These are phyloP conservation scores for Cladosporium cucumerinum DNA, from an alignment of 2,329 filamentous ascomycete genomes.

Conservation along the genomic window DNA sequence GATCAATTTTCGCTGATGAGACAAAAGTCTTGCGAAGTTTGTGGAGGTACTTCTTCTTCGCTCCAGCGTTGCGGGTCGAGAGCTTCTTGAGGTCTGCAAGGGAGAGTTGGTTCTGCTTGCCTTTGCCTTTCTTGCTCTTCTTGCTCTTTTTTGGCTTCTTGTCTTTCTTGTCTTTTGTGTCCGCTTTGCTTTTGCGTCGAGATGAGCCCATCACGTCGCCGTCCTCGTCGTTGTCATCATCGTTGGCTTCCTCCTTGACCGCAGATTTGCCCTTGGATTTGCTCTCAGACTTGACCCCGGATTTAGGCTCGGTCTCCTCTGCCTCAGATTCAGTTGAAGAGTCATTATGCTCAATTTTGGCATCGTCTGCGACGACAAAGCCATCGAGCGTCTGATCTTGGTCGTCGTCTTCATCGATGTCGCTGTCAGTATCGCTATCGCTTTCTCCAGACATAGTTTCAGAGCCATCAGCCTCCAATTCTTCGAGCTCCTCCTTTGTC, in stretches of 20 bases:
- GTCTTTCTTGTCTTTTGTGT: slow-evolving; percentile 17
- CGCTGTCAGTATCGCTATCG: slow-evolving; percentile 37
- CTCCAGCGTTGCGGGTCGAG: slow-evolving; percentile 59
- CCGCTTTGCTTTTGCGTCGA: slow-evolving; percentile 8
- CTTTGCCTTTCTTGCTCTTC: slow-evolving; percentile 33
- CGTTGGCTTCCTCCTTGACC: slow-evolving; percentile 21
- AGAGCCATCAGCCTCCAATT: slow-evolving; percentile 31
- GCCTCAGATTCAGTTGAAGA: slow-evolving; percentile 28
- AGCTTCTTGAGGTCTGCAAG: slow-evolving; percentile 66
- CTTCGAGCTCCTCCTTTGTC: slow-evolving; percentile 34
- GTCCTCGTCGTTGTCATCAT: slow-evolving; percentile 17
- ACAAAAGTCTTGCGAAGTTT: slow-evolving; percentile 67
- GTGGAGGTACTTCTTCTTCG: slow-evolving; percentile 66
- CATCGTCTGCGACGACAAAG: slow-evolving; percentile 54
- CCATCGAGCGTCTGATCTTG: slow-evolving; percentile 46
- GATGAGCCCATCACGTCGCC: slow-evolving; percentile 18
- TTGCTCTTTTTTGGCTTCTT: slow-evolving; percentile 38
- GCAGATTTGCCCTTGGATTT: slow-evolving; percentile 13
- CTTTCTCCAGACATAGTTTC: slow-evolving; percentile 44
- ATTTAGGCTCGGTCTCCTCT: slow-evolving; percentile 19
- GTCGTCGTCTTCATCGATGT: slow-evolving; percentile 49
- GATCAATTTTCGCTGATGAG: slow-evolving; percentile 71
- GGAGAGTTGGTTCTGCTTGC: slow-evolving; percentile 41
- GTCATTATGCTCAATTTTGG: slow-evolving; percentile 29
- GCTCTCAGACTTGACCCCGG: slow-evolving; percentile 11